Evolutionary conservation across 148 eudicot genomes (phyloP).

Genomic region (Amaranthus palmeri): DNA sequence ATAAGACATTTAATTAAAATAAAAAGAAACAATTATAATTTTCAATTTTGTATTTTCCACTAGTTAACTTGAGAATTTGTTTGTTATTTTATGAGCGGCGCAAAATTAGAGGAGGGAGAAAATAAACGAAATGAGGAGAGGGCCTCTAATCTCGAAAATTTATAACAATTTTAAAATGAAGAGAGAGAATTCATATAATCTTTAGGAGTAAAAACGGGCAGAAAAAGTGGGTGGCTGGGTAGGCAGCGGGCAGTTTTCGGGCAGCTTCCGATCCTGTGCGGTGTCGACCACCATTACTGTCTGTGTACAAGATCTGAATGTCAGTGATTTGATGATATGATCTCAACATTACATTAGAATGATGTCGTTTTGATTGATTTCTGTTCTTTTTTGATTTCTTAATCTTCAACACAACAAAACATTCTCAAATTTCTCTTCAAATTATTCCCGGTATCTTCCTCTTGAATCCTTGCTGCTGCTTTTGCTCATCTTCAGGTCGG

Average conservation of each 20-base stretch:
- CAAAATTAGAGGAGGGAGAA: neutral
- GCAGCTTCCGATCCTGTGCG: neutral
- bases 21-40: neutral
- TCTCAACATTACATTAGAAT: neutral
- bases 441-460: neutral
- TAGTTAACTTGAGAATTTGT: too few relatives aligned
- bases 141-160: constrained; percentile 9
- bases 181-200: neutral
- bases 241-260: constrained; percentile 3
- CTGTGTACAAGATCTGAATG: neutral
- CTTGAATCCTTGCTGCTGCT: constrained; percentile 4
- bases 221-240: neutral
- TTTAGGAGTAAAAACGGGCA: constrained; percentile 5
- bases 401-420: neutral
- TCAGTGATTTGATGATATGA: neutral
- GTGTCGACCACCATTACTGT: constrained; percentile 4
- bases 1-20: neutral
- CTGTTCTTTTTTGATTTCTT: neutral
- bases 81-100: neutral
- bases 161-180: neutral
- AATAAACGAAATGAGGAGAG: neutral
- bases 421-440: neutral
- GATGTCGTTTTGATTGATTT: neutral
- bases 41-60: too few relatives aligned
- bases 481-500: constrained; percentile 2